Conservation (phyloP, 495 filamentous ascomycete species). For the Lepidopterella palustris region DNA sequence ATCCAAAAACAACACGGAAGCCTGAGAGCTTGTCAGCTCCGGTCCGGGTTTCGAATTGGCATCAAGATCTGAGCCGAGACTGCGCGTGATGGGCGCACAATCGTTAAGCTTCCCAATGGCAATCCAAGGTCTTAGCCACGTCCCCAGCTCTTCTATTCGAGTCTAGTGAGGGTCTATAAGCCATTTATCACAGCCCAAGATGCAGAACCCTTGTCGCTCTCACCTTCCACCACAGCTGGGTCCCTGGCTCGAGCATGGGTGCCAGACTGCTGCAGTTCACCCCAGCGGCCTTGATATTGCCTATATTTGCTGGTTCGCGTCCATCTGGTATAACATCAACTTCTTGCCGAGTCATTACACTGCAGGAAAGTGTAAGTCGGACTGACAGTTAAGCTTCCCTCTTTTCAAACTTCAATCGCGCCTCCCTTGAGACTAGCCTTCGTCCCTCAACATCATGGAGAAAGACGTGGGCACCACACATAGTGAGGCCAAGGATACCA, state of each 20-base stretch:
- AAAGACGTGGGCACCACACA: slow-evolving; percentile 5
- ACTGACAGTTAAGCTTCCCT: neutral
- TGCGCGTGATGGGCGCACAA: neutral
- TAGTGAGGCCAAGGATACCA: slow-evolving; percentile 7
- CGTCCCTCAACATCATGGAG: neutral
- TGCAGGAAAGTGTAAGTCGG: too few relatives aligned
- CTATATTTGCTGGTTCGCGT: neutral
- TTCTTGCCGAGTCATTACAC: neutral
- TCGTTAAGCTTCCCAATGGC: neutral
- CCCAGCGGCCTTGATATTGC: neutral
- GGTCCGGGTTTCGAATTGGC: neutral
- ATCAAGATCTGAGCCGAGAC: neutral
- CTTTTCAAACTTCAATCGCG: neutral
- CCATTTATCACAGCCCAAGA: too few relatives aligned
- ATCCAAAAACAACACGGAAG: neutral
- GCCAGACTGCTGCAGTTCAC: neutral
- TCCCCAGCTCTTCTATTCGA: neutral
- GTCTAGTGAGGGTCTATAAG: too few relatives aligned
- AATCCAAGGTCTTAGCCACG: neutral
- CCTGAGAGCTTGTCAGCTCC: neutral
- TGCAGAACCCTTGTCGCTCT: neutral
- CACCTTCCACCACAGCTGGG: neutral
- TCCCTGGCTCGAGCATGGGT: neutral
- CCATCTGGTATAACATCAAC: neutral
- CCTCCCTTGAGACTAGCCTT: neutral